Evolutionary conservation across 306 rosid species (phyloP), one percentile per base, ranked within the genome.

Genomic region (Acacia confusa): DNA sequence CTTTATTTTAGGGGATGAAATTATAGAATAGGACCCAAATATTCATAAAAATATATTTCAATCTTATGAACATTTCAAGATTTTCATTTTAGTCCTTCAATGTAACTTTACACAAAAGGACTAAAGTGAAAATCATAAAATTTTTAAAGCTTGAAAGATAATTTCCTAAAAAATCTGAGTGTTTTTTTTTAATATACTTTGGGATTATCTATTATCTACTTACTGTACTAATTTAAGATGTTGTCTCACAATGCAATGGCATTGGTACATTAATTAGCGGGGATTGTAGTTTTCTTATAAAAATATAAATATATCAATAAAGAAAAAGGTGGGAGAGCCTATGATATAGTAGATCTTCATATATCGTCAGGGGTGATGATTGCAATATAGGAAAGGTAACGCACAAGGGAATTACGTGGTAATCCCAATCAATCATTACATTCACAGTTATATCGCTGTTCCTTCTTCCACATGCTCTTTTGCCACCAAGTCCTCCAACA

Each of bases 331-430:
- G 36, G 19, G 74, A 77, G 65, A 43, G 85, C 47, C 32, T 25
- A 34, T 77, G n/a, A 50, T 79, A 17, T 16, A 14, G 20, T 50
- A 4, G 5, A 34, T 34, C 22, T 52, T 52, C 52, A 30, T 19
- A 24, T 28, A 74, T 12, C 69, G 2, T 74, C 74, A 82, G 79
- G 63, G 65, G 65, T 9, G 27, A 86, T 86, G 85, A 86, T 83
- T 58, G 45, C 53, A 6, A 66, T 24, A 6, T 3, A 3, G 66
- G 71, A 83, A 83, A 83, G 34, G 41, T 67, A 34, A 68, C 72
- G 68, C 75, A 81, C 79, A 86, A 76, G 66, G 50, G 17, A 25
- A 12, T 25, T 72, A 82, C 69, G 17, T 9, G 43, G n/a, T 28
- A 70, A 50, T 48, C 30, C 74, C 19, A 53, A 53, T 7, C 61